These are phyloP conservation scores for Chytriomyces confervae DNA, from an alignment of 192 early-diverging fungal genomes.

Conservation along the genomic window DNA sequence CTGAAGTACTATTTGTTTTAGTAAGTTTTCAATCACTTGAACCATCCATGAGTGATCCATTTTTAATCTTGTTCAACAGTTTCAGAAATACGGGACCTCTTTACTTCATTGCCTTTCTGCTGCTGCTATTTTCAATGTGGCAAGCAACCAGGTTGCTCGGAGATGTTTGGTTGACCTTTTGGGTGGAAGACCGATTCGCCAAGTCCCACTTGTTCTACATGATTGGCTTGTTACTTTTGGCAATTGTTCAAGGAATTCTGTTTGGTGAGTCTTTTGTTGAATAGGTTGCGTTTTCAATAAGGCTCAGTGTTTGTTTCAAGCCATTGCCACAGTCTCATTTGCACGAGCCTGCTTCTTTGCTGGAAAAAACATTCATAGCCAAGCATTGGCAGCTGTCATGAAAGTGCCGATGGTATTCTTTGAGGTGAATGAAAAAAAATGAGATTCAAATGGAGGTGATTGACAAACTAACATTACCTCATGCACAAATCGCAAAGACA, in stretches of 20 bases:
- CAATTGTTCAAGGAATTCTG: not conserved
- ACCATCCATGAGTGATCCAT: not conserved
- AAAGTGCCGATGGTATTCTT: constrained; percentile 78
- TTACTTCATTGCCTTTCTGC: not conserved
- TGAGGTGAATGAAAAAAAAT: constrained; percentile 29
- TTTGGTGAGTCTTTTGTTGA: not conserved
- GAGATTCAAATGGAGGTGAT: no score
- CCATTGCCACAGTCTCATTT: not conserved
- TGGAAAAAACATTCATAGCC: not conserved
- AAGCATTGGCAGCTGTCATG: constrained; percentile 34
- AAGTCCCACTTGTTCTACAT: not conserved
- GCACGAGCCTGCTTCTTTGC: not conserved
- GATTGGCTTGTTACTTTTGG: not conserved
- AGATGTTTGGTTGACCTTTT: constrained; percentile 21
- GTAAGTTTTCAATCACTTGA: not conserved
- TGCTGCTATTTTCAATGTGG: not conserved
- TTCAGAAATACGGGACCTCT: constrained; percentile 17
- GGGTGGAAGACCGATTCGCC: not conserved
- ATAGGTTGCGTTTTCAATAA: not conserved
- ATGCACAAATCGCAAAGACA: constrained; percentile 32
- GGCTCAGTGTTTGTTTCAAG: not conserved
- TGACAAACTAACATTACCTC: constrained; percentile 52
- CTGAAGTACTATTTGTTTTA: not conserved
- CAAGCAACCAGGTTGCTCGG: not conserved
- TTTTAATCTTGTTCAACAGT: not conserved